Percentiles rank a stretch among this genome's conserved stretches.
Conservation (phyloP, 306 rosid species). For the barrel medic (Medicago truncatula) region MtrunA17r5.0-ANR NC_053044.1:13280501-13281000, state of each 20-base stretch:
- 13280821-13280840: constrained; percentile 57
- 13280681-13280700: too few relatives aligned
- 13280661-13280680: too few relatives aligned
- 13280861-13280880: constrained; percentile 63
- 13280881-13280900: constrained; percentile 35
- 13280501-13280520: constrained; percentile 11
- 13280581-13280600: constrained; percentile 71
- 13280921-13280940: constrained; percentile 71
- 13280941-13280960: constrained; percentile 66
- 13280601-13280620: neutral
- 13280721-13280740: constrained; percentile 68
- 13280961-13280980: constrained; percentile 85
- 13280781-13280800: constrained; percentile 65
- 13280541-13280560: constrained; percentile 89
- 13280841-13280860: constrained; percentile 59
- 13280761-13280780: constrained; percentile 67
- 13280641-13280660: too few relatives aligned
- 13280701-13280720: constrained; percentile 46
- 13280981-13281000: constrained; percentile 68
- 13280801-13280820: constrained; percentile 79
- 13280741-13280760: constrained; percentile 58
- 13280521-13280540: constrained; percentile 71
- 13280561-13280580: constrained; percentile 88
- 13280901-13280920: constrained; percentile 39
- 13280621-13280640: neutral